These are phyloP conservation scores for Royoungia palumana DNA, from an alignment of 768 basidiomycete species.

Conservation along the genomic window DNA sequence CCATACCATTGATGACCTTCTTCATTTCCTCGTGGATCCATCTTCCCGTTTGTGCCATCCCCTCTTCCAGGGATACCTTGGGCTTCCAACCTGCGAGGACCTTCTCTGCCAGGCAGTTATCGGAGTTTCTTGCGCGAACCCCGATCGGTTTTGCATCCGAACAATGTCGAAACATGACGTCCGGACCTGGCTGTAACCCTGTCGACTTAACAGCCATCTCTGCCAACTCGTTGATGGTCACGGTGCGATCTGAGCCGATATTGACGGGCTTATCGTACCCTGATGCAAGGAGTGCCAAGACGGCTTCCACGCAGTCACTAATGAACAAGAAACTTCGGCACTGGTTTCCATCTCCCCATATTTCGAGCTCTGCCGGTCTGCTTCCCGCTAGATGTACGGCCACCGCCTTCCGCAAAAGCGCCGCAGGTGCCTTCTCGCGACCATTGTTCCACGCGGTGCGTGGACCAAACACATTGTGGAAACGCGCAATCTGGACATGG, in stretches of 20 bases:
- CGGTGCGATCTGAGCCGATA: conserved; percentile 46
- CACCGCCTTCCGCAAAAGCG: conserved; percentile 51
- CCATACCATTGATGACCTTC: conserved; percentile 7
- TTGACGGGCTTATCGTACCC: conserved; percentile 40
- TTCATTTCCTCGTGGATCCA: conserved; percentile 47
- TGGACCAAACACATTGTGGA: conserved; percentile 60
- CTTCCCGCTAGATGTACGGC: conserved; percentile 20
- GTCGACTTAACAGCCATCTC: conserved; percentile 36
- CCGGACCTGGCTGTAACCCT: conserved; percentile 23
- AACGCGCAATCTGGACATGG: conserved; percentile 46
- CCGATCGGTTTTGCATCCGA: conserved; percentile 37
- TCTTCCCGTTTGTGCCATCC: conserved; percentile 43
- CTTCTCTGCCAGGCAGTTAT: conserved; percentile 38
- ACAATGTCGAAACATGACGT: conserved; percentile 30
- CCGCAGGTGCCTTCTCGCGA: conserved; percentile 57
- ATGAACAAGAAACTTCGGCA: conserved; percentile 56
- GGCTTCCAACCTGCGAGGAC: conserved; percentile 44
- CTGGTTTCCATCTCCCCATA: conserved; percentile 57
- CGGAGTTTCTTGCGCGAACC: conserved; percentile 49
- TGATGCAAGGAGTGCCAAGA: conserved; percentile 43
- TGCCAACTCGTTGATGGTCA: conserved; percentile 43
- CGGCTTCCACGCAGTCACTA: conserved; percentile 49
- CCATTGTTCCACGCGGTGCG: conserved; percentile 51
- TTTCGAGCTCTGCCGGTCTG: conserved; percentile 36
- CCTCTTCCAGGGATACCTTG: conserved; percentile 38